Conservation (phyloP, 2,329 filamentous ascomycete species). For the Arthrobotrys entomopaga region DNA sequence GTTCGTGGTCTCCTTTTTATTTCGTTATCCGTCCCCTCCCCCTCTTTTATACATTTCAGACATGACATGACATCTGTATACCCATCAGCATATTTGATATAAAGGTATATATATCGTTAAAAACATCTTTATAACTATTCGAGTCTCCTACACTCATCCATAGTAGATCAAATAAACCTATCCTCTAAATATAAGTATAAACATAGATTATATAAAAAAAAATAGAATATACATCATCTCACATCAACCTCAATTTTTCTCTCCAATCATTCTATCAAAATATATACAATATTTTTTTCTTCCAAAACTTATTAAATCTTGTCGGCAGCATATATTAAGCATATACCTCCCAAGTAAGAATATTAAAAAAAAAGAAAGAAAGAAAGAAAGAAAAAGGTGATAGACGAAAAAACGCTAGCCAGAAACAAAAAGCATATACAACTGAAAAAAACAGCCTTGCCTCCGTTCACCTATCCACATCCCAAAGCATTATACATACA, state of each 20-base stretch:
- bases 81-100: neutral
- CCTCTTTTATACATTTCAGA: too few relatives aligned
- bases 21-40: neutral
- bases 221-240: slow-evolving; percentile 7
- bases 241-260: slow-evolving; percentile 11
- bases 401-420: slow-evolving; percentile 1
- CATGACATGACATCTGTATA: too few relatives aligned
- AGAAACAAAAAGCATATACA: slow-evolving; percentile 35
- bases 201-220: neutral
- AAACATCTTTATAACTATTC: too few relatives aligned
- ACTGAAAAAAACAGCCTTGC: slow-evolving; percentile 13
- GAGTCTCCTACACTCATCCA: too few relatives aligned
- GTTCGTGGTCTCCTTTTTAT: slow-evolving; percentile 5
- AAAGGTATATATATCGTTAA: slow-evolving; percentile 1
- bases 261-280: slow-evolving; percentile 10
- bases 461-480: neutral
- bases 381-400: slow-evolving; percentile 7
- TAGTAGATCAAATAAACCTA: too few relatives aligned
- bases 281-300: slow-evolving; percentile 25
- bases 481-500: too few relatives aligned
- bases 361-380: slow-evolving; percentile 13
- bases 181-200: too few relatives aligned
- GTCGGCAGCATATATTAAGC: neutral
- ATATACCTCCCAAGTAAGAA: slow-evolving; percentile 7
- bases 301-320: too few relatives aligned